These are phyloP conservation scores for Schwanniomyces occidentalis DNA, from an alignment of 805 yeast species.

Conservation along the genomic window DNA sequence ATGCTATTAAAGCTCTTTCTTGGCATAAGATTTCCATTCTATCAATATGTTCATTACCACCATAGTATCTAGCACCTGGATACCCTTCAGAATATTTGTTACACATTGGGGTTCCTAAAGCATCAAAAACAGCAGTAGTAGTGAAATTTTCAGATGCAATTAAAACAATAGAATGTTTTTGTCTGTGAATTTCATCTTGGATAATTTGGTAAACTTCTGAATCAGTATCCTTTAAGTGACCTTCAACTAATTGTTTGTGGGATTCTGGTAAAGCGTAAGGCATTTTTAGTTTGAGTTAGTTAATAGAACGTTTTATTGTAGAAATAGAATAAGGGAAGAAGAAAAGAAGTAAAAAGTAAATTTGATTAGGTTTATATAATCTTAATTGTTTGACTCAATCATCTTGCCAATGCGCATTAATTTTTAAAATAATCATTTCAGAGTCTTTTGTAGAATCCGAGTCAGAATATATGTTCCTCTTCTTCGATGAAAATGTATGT, in stretches of 20 bases:
- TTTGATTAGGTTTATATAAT: not conserved
- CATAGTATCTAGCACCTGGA: slow-evolving; percentile 98
- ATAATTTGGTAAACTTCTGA: slow-evolving; percentile 84
- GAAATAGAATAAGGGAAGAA: too few relatives aligned
- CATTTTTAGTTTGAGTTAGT: slow-evolving; percentile 20
- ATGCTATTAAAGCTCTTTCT: slow-evolving; percentile 90
- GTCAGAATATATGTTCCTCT: slow-evolving; percentile 3
- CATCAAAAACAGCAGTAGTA: slow-evolving; percentile 92
- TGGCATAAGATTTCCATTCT: slow-evolving; percentile 91
- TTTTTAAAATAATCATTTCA: not conserved
- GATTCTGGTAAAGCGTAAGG: slow-evolving; percentile 49
- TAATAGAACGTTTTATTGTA: slow-evolving; percentile 1
- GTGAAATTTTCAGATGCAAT: slow-evolving; percentile 98
- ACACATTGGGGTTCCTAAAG: slow-evolving; percentile 96
- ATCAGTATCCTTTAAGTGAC: slow-evolving; percentile 67
- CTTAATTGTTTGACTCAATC: not conserved
- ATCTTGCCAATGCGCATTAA: slow-evolving; percentile 5
- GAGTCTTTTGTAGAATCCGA: slow-evolving; percentile 2
- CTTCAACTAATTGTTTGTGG: slow-evolving; percentile 56
- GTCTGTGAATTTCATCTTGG: slow-evolving; percentile 78
- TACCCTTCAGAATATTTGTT: slow-evolving; percentile 99
- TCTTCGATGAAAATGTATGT: not conserved
- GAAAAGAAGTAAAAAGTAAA: too few relatives aligned
- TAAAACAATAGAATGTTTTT: slow-evolving; percentile 87
- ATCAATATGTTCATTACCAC: slow-evolving; percentile 97